Evolutionary conservation across 305 asterid species (phyloP).

Genomic region (Petunia hybrid): DNA sequence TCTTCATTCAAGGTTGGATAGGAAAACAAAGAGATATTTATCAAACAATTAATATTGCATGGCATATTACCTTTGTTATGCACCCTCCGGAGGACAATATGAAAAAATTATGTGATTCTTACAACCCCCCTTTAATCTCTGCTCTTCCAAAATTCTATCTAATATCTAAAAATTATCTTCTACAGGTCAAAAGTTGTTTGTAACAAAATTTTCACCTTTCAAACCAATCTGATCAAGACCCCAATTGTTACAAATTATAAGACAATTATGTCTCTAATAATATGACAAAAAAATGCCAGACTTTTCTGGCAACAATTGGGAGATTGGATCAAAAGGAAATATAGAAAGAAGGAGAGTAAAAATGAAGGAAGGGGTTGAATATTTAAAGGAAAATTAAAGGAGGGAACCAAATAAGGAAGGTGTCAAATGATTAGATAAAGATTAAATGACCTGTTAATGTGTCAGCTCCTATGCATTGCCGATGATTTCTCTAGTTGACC

Average conservation of each 20-base stretch:
- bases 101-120: not conserved
- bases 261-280: not conserved
- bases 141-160: not conserved
- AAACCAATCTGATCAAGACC: slow-evolving; percentile 28
- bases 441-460: slow-evolving; percentile 23
- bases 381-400: not conserved
- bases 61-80: not conserved
- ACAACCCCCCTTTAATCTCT: not conserved
- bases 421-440: not conserved
- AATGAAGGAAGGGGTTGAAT: not conserved
- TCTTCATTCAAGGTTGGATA: not conserved
- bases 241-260: slow-evolving; percentile 27
- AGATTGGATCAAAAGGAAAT: slow-evolving; percentile 12
- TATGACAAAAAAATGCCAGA: not conserved
- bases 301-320: slow-evolving; percentile 24
- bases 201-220: not conserved
- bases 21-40: not conserved
- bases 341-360: not conserved
- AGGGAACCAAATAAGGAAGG: not conserved
- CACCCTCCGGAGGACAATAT: not conserved
- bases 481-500: not conserved
- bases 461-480: slow-evolving; percentile 34
- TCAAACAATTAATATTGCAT: not conserved
- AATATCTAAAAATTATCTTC: not conserved
- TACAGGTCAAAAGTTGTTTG: not conserved